Percentiles rank a stretch among this genome's conserved stretches.
Conservation (phyloP, 2,329 filamentous ascomycete species). For the Ceratocystiopsis sp. region DNA sequence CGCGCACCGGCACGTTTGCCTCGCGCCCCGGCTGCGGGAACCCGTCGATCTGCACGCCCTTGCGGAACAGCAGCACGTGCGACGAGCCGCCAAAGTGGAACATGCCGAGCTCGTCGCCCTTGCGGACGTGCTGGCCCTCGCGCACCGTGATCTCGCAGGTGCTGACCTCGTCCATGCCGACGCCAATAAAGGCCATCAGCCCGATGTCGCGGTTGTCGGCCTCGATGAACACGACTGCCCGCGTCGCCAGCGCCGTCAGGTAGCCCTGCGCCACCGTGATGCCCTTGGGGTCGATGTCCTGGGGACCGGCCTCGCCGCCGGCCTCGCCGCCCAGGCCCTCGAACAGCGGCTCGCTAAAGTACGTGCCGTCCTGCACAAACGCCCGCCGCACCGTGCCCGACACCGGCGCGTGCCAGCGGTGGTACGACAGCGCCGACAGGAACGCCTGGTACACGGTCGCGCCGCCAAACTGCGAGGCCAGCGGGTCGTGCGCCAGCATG, state of each 20-base stretch:
- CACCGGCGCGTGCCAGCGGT: slow-evolving; percentile 57
- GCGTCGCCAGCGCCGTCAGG: slow-evolving; percentile 47
- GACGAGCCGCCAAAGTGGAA: slow-evolving; percentile 66
- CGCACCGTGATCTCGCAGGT: slow-evolving; percentile 55
- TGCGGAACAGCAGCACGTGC: slow-evolving; percentile 50
- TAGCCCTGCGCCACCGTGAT: slow-evolving; percentile 44
- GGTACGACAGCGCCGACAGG: slow-evolving; percentile 48
- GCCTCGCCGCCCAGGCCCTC: slow-evolving; percentile 9
- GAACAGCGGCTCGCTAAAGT: slow-evolving; percentile 42
- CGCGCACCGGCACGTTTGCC: slow-evolving; percentile 18
- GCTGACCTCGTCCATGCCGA: slow-evolving; percentile 65
- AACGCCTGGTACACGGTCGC: slow-evolving; percentile 58
- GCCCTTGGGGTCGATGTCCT: slow-evolving; percentile 23
- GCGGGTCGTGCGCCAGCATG: slow-evolving; percentile 41
- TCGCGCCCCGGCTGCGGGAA: slow-evolving; percentile 15
- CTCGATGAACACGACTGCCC: slow-evolving; percentile 53
- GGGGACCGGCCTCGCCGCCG: slow-evolving; percentile 11
- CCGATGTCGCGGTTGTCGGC: slow-evolving; percentile 51
- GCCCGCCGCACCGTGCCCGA: slow-evolving; percentile 40
- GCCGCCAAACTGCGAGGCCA: slow-evolving; percentile 37
- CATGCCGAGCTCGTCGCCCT: slow-evolving; percentile 60
- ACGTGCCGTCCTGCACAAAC: slow-evolving; percentile 45
- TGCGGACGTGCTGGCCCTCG: slow-evolving; percentile 46
- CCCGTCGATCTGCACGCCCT: slow-evolving; percentile 30
- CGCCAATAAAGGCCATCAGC: slow-evolving; percentile 50